A percentile compares a stretch with the other conserved stretches of the same genome.
phyloP scores from a whole-genome alignment of 176 grass and related monocot species.

The Puya raimondii region DNA sequence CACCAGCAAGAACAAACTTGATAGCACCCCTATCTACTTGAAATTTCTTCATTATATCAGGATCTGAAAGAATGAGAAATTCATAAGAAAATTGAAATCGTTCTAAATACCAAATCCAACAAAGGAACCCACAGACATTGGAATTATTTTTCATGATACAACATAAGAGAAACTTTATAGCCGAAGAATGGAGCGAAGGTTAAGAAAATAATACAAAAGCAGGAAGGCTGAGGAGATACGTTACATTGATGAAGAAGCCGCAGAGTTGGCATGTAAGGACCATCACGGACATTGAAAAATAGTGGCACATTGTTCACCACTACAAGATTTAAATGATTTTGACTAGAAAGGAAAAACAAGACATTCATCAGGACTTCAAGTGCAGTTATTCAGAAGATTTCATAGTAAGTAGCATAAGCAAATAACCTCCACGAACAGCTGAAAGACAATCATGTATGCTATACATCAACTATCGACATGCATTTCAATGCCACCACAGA shows the following conservation, averaged over 20 bases:
- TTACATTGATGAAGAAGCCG: constrained; percentile 97
- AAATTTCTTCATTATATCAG: constrained; percentile 97
- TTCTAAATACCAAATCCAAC: not conserved
- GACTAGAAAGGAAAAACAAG: constrained; percentile 40
- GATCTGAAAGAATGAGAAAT: constrained; percentile 55
- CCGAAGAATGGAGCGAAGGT: not conserved
- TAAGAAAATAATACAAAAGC: not conserved
- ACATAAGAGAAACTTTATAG: too few relatives aligned
- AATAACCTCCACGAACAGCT: not conserved
- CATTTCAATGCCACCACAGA: not conserved
- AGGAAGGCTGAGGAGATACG: constrained; percentile 15
- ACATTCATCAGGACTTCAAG: not conserved
- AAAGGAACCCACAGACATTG: too few relatives aligned
- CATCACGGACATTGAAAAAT: constrained; percentile 93
- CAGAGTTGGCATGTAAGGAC: constrained; percentile 96
- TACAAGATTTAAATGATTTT: constrained; percentile 99
- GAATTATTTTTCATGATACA: too few relatives aligned
- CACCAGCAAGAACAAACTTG: constrained; percentile 97
- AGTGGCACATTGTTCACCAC: constrained; percentile 95
- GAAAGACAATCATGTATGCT: too few relatives aligned
- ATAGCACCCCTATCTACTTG: constrained; percentile 97
- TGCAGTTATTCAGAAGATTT: too few relatives aligned
- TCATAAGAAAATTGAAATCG: not conserved
- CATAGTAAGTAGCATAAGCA: not conserved
- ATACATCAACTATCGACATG: too few relatives aligned